A percentile compares a stretch with the other conserved stretches of the same genome.
Evolutionary conservation across 139 green algal genomes (phyloP).

Genomic region (Chlorella sorokiniana): DNA sequence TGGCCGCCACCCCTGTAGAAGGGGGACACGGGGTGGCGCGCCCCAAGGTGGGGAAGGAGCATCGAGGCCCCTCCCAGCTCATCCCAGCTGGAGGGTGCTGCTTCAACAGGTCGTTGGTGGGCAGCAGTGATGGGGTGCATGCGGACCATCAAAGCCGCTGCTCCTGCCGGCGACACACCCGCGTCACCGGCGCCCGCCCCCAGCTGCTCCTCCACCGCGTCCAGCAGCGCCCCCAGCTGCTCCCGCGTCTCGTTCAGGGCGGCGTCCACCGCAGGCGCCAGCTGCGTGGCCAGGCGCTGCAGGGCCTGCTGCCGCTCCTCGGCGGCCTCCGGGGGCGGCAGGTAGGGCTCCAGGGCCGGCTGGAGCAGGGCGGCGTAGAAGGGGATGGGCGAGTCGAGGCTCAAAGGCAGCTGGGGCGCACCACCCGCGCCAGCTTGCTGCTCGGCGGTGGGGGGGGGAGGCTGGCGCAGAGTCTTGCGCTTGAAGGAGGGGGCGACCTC

Average conservation of each 20-base stretch:
- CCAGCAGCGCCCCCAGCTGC: not conserved
- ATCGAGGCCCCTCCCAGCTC: no score
- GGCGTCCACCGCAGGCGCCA: not conserved
- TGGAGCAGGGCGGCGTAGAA: not conserved
- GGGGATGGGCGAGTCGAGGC: not conserved
- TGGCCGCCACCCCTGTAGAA: not conserved
- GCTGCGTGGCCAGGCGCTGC: not conserved
- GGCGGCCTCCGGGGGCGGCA: not conserved
- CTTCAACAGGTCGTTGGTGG: no score
- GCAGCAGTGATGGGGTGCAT: no score
- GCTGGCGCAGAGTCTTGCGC: no score
- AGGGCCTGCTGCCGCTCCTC: not conserved
- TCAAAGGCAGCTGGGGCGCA: not conserved
- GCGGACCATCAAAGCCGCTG: not conserved
- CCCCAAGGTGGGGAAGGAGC: not conserved
- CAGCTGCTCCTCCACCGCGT: not conserved
- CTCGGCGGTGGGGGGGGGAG: not conserved
- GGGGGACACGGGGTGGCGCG: not conserved
- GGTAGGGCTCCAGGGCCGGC: slow-evolving; percentile 2
- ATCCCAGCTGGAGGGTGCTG: no score
- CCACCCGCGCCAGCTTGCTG: not conserved
- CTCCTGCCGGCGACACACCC: not conserved
- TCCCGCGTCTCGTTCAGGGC: slow-evolving; percentile 3
- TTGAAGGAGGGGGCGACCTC: no score
- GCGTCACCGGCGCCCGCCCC: not conserved